These are phyloP conservation scores for Umbelopsis isabellina DNA, from an alignment of 192 early-diverging fungal species.

Conservation along the genomic window DNA sequence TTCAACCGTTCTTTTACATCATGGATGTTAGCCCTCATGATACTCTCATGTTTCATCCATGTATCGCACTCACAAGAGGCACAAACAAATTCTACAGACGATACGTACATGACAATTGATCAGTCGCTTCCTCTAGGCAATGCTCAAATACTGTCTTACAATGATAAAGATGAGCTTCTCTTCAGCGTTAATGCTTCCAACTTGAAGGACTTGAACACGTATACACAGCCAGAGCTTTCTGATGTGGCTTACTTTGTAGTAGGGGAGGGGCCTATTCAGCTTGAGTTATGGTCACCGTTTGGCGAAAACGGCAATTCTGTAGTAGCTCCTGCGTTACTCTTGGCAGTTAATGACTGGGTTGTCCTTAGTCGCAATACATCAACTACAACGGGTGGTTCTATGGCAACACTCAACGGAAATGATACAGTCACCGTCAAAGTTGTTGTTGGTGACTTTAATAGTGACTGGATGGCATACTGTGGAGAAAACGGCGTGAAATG, in stretches of 20 bases:
- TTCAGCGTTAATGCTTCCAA: conserved; percentile 6
- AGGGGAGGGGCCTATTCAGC: neutral
- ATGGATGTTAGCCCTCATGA: no score
- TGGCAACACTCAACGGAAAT: neutral
- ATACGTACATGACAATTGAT: conserved; percentile 4
- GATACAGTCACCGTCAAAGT: conserved; percentile 18
- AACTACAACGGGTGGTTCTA: conserved; percentile 1
- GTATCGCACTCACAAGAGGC: neutral
- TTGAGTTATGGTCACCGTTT: conserved; percentile 19
- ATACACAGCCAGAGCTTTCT: conserved; percentile 3
- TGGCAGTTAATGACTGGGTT: conserved; percentile 12
- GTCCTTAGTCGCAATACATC: conserved; percentile 15
- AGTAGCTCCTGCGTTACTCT: neutral
- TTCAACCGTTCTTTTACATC: no score
- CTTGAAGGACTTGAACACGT: conserved; percentile 3
- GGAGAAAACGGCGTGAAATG: conserved; percentile 2
- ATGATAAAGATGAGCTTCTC: neutral
- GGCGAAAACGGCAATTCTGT: neutral
- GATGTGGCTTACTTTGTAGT: conserved; percentile 18
- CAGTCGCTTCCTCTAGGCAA: neutral
- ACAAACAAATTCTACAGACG: neutral
- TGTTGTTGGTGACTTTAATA: conserved; percentile 7
- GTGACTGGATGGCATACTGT: conserved; percentile 8
- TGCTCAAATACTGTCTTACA: neutral
- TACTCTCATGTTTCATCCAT: no score